These are phyloP conservation scores for Cystobasidiopsis lactophilus DNA, from an alignment of 768 basidiomycete genomes.

Conservation along the genomic window DNA sequence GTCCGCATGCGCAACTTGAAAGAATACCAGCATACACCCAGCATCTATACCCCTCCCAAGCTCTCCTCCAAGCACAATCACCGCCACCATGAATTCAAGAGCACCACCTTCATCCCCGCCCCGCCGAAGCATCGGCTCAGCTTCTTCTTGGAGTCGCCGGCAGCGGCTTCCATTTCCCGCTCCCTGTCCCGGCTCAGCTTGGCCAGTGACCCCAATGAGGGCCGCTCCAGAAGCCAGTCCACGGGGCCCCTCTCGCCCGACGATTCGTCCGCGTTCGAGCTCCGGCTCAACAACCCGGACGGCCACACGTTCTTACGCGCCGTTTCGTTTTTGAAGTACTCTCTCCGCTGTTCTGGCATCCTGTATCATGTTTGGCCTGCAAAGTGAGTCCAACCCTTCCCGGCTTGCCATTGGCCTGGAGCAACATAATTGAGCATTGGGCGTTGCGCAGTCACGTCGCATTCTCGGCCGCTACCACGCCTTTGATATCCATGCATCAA, in stretches of 20 bases:
- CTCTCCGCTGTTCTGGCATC: slow-evolving; percentile 21
- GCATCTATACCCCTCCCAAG: background rate
- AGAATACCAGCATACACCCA: background rate
- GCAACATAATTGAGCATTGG: too few species aligned
- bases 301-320: slow-evolving; percentile 18
- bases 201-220: background rate
- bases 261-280: slow-evolving; percentile 4
- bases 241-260: background rate
- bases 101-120: slow-evolving; percentile 23
- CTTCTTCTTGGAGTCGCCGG: slow-evolving; percentile 12
- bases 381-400: too few species aligned
- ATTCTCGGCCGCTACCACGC: too few species aligned
- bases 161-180: background rate
- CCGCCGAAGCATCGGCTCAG: slow-evolving; percentile 24
- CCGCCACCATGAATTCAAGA: slow-evolving; percentile 26
- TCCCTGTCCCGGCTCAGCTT: background rate
- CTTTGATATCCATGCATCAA: too few species aligned
- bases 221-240: background rate
- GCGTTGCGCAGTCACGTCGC: too few species aligned
- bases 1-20: slow-evolving; percentile 24
- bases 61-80: background rate
- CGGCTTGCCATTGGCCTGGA: too few species aligned
- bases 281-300: slow-evolving; percentile 19
- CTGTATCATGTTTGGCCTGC: slow-evolving; percentile 19
- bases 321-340: slow-evolving; percentile 22